Evolutionary conservation across 2,329 filamentous ascomycete species (phyloP).

Genomic region (Blastomyces gilchristii): DNA sequence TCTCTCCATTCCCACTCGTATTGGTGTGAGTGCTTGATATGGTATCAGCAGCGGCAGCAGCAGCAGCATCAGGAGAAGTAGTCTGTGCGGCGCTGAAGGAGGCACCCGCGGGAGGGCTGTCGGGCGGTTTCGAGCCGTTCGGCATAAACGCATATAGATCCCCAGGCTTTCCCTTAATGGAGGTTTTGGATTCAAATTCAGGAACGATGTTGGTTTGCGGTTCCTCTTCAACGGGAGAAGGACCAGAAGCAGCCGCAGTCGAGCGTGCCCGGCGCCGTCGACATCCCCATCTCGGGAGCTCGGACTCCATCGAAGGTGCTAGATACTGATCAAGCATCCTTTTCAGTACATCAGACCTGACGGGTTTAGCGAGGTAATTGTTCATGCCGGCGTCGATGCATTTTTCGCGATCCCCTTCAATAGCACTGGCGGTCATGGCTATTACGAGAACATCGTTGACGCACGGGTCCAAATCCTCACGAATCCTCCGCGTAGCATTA

Average conservation of each 20-base stretch:
- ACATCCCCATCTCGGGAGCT: neutral
- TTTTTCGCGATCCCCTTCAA: constrained; percentile 88
- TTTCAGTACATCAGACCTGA: constrained; percentile 78
- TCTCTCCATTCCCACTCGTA: neutral
- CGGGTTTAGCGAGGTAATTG: constrained; percentile 90
- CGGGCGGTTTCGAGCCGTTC: neutral
- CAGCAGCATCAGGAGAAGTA: neutral
- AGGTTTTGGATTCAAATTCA: neutral
- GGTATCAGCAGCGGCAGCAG: neutral
- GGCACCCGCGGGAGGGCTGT: neutral
- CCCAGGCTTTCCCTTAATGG: neutral
- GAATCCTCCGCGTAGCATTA: constrained; percentile 74
- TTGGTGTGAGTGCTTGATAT: neutral
- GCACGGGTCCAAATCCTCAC: constrained; percentile 62
- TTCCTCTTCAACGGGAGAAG: neutral
- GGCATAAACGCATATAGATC: neutral
- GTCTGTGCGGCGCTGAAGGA: neutral
- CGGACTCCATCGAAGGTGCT: constrained; percentile 34
- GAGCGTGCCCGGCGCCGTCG: constrained; percentile 5
- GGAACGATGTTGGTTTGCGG: neutral
- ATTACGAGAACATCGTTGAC: constrained; percentile 84
- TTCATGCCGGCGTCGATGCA: constrained; percentile 96
- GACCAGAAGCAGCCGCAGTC: neutral
- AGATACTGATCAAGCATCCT: constrained; percentile 67
- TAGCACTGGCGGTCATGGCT: constrained; percentile 92